Evolutionary conservation across 176 grass and related monocot species (phyloP).

Genomic region (Triticum urartu): DNA sequence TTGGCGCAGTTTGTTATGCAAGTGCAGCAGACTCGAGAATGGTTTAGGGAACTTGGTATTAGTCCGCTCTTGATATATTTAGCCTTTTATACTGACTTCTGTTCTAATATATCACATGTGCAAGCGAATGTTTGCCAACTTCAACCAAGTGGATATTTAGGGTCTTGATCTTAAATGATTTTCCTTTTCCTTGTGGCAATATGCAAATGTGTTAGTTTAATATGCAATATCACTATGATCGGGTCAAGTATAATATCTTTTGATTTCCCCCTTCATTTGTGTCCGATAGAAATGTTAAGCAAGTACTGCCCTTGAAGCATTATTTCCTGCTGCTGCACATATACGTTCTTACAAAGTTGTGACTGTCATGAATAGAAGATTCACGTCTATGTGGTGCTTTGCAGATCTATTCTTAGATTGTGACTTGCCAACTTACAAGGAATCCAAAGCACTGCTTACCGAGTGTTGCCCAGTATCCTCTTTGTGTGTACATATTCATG

Average conservation of each 20-base stretch:
- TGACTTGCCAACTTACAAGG: neutral
- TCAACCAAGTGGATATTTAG: too few species aligned
- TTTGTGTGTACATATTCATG: neutral
- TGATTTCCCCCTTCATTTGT: too few species aligned
- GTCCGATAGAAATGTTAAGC: too few species aligned
- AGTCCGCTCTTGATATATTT: neutral
- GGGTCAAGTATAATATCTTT: neutral
- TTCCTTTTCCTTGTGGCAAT: too few species aligned
- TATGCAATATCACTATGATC: neutral
- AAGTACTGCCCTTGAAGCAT: too few species aligned
- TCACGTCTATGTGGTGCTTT: neutral
- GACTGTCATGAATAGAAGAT: neutral
- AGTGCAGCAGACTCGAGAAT: neutral
- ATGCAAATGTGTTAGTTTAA: neutral
- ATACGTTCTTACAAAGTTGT: neutral
- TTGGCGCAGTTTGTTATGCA: neutral
- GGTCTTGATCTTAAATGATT: too few species aligned
- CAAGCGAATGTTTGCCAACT: too few species aligned
- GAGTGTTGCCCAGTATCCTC: neutral
- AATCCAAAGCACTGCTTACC: neutral
- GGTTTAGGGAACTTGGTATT: neutral
- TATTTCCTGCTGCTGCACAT: neutral
- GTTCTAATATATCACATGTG: neutral
- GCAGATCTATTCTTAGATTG: neutral
- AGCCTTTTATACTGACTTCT: neutral